Percentiles rank a stretch among this genome's conserved stretches.
phyloP scores from a whole-genome alignment of 768 basidiomycete species.

The Punctularia strigosozonata region DNA sequence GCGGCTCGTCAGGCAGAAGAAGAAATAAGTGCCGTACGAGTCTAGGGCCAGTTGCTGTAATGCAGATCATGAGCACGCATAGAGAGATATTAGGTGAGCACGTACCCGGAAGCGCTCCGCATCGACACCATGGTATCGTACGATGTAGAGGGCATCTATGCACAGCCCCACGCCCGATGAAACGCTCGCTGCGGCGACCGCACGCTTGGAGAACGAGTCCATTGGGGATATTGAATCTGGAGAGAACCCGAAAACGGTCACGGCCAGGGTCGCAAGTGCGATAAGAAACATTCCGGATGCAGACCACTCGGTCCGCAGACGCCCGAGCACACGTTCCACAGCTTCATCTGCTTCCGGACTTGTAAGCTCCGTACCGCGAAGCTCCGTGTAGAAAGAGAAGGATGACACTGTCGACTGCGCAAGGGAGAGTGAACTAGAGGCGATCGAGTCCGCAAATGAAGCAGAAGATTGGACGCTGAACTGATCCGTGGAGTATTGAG shows the following conservation, averaged over 20 bases:
- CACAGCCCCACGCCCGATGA: slow-evolving; percentile 56
- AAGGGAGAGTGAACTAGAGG: too few relatives aligned
- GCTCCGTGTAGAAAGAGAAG: too few relatives aligned
- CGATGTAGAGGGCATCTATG: slow-evolving; percentile 53
- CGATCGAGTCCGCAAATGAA: too few relatives aligned
- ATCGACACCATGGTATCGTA: slow-evolving; percentile 46
- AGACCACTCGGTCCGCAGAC: slow-evolving; percentile 52
- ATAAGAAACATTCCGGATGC: slow-evolving; percentile 9
- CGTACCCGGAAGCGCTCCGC: slow-evolving; percentile 42
- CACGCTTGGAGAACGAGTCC: slow-evolving; percentile 30
- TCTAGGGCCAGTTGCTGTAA: slow-evolving; percentile 37
- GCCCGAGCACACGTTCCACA: slow-evolving; percentile 34
- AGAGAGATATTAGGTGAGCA: slow-evolving; percentile 3
- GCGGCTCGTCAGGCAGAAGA: slow-evolving; percentile 57
- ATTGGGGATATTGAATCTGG: slow-evolving; percentile 39
- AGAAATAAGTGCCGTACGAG: slow-evolving; percentile 48
- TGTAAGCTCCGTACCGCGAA: too few relatives aligned
- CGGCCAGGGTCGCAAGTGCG: slow-evolving; percentile 19
- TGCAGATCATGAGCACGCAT: not conserved
- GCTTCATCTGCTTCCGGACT: slow-evolving; percentile 32
- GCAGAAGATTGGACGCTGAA: too few relatives aligned
- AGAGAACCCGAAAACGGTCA: slow-evolving; percentile 54
- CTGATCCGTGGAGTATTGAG: too few relatives aligned
- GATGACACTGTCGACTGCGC: too few relatives aligned
- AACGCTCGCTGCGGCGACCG: slow-evolving; percentile 46